These are phyloP conservation scores for Groenewaldozyma salmanticensis DNA, from an alignment of 805 yeast species.

Conservation along the genomic window DNA sequence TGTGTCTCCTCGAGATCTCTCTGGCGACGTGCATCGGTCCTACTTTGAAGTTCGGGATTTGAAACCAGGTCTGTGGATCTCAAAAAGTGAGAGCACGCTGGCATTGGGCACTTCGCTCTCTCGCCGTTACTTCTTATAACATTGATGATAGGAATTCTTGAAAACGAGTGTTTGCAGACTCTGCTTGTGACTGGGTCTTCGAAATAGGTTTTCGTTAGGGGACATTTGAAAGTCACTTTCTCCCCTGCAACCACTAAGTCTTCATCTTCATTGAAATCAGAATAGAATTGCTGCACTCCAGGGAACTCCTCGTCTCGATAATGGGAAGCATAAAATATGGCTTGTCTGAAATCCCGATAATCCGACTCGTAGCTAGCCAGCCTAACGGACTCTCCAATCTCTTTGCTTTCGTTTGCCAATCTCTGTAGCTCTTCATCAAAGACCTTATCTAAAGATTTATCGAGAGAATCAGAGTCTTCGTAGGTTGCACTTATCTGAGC, in stretches of 20 bases:
- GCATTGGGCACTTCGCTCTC: conserved; percentile 14
- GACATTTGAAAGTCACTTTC: conserved; percentile 22
- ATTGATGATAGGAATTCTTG: conserved; percentile 18
- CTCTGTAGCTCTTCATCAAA: background rate
- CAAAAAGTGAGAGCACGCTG: conserved; percentile 13
- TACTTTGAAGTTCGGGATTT: conserved; percentile 10
- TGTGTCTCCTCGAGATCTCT: conserved; percentile 11
- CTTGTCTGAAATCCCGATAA: conserved; percentile 10
- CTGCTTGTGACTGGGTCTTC: conserved; percentile 24
- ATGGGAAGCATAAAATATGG: conserved; percentile 11
- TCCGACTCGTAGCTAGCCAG: too few relatives aligned
- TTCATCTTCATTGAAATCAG: conserved; percentile 21
- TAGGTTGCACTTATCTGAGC: background rate
- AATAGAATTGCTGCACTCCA: conserved; percentile 8
- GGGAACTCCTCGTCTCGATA: conserved; percentile 17
- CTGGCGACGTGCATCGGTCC: conserved; percentile 10
- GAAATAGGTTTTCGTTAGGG: conserved; percentile 19
- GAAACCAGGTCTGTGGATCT: conserved; percentile 4
- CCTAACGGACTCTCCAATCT: background rate
- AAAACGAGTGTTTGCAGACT: conserved; percentile 23
- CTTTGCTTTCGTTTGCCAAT: background rate
- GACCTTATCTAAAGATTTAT: background rate
- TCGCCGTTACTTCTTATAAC: conserved; percentile 6
- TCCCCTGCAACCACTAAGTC: conserved; percentile 22
- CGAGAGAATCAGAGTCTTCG: background rate